Percentiles rank a stretch among this genome's conserved stretches.
These are phyloP conservation scores for Euryodendron excelsum DNA, from an alignment of 148 eudicot genomes.

Conservation along the genomic window DNA sequence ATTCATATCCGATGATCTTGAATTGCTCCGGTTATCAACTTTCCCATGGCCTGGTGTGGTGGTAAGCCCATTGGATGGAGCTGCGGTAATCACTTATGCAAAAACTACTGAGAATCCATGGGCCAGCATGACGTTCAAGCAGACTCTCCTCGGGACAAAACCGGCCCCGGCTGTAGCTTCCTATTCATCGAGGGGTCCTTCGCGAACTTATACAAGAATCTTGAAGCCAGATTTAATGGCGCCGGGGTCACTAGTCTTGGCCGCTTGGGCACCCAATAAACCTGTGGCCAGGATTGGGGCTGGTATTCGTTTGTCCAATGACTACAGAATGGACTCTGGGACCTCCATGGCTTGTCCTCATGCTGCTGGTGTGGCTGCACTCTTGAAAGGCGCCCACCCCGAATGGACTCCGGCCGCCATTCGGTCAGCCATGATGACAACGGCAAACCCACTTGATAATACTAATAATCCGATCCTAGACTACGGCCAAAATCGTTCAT, in stretches of 20 bases:
- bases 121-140: conserved; percentile 1
- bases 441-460: conserved; percentile 15
- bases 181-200: background rate
- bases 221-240: conserved; percentile 9
- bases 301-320: background rate
- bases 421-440: conserved; percentile 25
- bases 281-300: background rate
- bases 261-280: conserved; percentile 1
- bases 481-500: background rate
- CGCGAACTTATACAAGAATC: background rate
- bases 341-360: conserved; percentile 19
- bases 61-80: background rate
- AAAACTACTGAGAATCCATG: background rate
- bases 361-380: conserved; percentile 16
- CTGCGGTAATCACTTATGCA: background rate
- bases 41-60: too few relatives aligned
- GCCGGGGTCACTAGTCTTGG: background rate
- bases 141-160: background rate
- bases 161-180: background rate
- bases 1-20: background rate
- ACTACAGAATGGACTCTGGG: background rate
- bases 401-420: conserved; percentile 15
- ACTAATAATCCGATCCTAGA: background rate
- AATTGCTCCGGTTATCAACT: too few relatives aligned
- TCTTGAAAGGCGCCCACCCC: conserved; percentile 16